Evolutionary conservation across 148 eudicot genomes (phyloP).

Genomic region (Rheum nobile): DNA sequence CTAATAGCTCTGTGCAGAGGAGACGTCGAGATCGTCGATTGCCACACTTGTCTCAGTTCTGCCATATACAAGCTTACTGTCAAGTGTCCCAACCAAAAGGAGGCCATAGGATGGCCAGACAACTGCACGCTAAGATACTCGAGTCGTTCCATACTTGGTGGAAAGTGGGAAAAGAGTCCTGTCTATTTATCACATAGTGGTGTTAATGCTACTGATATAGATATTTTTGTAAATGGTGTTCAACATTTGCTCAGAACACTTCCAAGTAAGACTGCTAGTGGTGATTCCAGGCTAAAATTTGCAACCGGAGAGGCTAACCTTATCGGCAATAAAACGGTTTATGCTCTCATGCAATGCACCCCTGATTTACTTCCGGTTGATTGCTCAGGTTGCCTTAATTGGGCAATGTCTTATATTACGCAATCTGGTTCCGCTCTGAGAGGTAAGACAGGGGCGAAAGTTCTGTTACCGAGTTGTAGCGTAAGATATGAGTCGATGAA

Average conservation of each 20-base stretch:
- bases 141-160: neutral
- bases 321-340: neutral
- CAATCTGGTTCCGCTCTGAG: neutral
- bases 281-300: constrained; percentile 15
- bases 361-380: constrained; percentile 5
- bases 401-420: neutral
- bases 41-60: constrained; percentile 11
- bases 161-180: neutral
- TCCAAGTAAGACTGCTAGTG: constrained; percentile 7
- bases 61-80: neutral
- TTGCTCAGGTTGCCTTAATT: constrained; percentile 16
- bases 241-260: neutral
- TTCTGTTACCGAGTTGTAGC: neutral
- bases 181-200: neutral
- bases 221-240: neutral
- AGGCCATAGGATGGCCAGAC: constrained; percentile 16
- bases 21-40: constrained; percentile 4
- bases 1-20: constrained; percentile 20
- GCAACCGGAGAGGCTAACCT: constrained; percentile 12
- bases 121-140: constrained; percentile 12
- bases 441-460: neutral
- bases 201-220: neutral
- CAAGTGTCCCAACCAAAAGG: constrained; percentile 12
- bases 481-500: neutral
- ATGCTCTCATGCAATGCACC: constrained; percentile 18